Conservation (phyloP, 345 rosid species). For the Bruguiera sexangula region DNA sequence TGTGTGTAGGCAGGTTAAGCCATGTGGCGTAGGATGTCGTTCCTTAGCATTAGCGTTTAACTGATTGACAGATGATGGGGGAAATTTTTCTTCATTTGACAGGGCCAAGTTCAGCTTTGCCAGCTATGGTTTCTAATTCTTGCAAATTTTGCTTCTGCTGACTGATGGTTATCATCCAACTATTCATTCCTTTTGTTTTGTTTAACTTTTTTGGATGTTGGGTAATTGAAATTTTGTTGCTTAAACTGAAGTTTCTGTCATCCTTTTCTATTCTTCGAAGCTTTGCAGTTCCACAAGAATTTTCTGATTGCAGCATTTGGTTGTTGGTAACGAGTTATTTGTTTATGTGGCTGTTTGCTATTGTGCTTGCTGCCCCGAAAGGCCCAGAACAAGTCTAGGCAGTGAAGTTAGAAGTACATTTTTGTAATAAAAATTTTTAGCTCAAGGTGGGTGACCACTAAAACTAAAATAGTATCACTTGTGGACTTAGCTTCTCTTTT, state of each 20-base stretch:
- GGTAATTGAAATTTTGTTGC: constrained; percentile 17
- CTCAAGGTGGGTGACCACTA: not conserved
- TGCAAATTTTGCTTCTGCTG: constrained; percentile 91
- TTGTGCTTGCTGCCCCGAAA: not conserved
- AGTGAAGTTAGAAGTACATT: not conserved
- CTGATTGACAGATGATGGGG: constrained; percentile 76
- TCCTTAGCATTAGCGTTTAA: not conserved
- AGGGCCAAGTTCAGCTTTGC: constrained; percentile 69
- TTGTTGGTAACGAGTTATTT: too few relatives aligned
- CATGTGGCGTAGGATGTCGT: not conserved
- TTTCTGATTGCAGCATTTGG: not conserved
- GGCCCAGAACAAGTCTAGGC: not conserved
- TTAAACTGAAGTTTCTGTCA: constrained; percentile 26
- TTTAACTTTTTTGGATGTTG: constrained; percentile 6
- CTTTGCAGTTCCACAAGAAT: constrained; percentile 55
- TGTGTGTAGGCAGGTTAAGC: not conserved
- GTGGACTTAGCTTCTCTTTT: not conserved
- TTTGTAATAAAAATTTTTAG: too few relatives aligned
- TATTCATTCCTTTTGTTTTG: constrained; percentile 19
- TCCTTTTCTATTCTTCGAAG: constrained; percentile 46
- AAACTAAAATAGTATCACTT: not conserved
- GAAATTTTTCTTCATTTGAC: constrained; percentile 76
- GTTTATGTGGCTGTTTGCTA: not conserved
- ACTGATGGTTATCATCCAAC: constrained; percentile 70
- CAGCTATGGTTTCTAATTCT: constrained; percentile 92